Evolutionary conservation across 139 green algal genomes (phyloP).

Genomic region (Picochlorum sp.): DNA sequence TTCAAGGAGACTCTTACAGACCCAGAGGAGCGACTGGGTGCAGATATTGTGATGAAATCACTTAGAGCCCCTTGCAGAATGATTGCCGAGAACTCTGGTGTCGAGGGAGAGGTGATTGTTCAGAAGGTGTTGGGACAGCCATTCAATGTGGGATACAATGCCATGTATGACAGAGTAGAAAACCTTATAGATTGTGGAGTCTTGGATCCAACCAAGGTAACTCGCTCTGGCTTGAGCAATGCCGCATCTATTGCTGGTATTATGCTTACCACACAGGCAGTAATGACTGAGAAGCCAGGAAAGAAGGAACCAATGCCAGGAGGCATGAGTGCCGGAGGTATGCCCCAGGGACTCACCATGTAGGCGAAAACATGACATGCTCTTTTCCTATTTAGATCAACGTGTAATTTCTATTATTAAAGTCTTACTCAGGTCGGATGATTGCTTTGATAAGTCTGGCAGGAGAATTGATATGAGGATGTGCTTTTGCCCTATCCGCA

Average conservation of each 20-base stretch:
- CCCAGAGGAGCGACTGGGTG: constrained; percentile 85
- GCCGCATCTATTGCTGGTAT: constrained; percentile 92
- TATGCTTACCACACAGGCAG: constrained; percentile 96
- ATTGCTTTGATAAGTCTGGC: constrained; percentile 38
- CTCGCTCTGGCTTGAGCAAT: constrained; percentile 83
- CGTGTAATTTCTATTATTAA: constrained; percentile 8
- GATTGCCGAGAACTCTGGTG: constrained; percentile 86
- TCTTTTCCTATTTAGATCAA: neutral
- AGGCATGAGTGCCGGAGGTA: constrained; percentile 48
- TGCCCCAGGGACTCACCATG: constrained; percentile 77
- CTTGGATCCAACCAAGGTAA: constrained; percentile 97
- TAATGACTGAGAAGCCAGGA: constrained; percentile 81
- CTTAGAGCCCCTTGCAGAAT: constrained; percentile 46
- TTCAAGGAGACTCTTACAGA: constrained; percentile 76
- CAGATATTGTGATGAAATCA: constrained; percentile 91
- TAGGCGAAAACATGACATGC: constrained; percentile 30
- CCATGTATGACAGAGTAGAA: constrained; percentile 56
- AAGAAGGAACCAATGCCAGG: constrained; percentile 16
- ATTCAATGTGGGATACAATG: constrained; percentile 92
- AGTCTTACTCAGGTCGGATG: neutral
- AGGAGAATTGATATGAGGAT: constrained; percentile 49
- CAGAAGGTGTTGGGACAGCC: constrained; percentile 72
- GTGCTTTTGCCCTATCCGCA: constrained; percentile 32
- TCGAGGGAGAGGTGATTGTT: constrained; percentile 84
- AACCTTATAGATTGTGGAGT: constrained; percentile 81